Evolutionary conservation across 768 basidiomycete species (phyloP).

Genomic region (Lactarius hengduanensis): DNA sequence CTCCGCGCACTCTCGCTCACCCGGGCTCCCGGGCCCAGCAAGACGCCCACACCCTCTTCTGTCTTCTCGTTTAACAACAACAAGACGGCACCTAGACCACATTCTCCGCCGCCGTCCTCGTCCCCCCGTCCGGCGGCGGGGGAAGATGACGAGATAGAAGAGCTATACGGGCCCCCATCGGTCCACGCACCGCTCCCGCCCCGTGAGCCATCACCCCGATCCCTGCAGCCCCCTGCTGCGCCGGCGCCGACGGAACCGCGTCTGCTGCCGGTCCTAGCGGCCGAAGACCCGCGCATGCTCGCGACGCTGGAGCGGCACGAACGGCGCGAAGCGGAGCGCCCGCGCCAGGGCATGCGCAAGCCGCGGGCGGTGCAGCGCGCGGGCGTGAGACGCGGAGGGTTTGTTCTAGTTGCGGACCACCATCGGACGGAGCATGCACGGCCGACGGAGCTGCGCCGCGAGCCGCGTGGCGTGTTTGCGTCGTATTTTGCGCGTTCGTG

Average conservation of each 20-base stretch:
- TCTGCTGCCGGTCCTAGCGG: constrained; percentile 17
- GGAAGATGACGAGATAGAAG: constrained; percentile 20
- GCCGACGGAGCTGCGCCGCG: background rate
- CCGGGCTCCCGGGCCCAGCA: background rate
- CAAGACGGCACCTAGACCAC: background rate
- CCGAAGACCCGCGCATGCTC: constrained; percentile 17
- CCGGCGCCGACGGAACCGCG: background rate
- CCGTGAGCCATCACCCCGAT: background rate
- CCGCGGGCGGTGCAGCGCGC: constrained; percentile 15
- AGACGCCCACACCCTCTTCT: background rate
- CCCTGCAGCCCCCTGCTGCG: background rate
- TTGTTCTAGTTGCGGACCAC: constrained; percentile 15
- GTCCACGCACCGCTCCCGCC: background rate
- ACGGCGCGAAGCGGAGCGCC: constrained; percentile 17
- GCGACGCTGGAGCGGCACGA: constrained; percentile 19
- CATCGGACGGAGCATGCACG: background rate
- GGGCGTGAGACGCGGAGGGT: constrained; percentile 15
- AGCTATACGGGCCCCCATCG: constrained; percentile 13
- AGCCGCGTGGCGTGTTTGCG: constrained; percentile 8
- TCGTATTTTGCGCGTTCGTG: constrained; percentile 2
- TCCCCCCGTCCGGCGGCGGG: background rate
- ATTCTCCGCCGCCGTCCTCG: background rate
- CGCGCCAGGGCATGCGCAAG: constrained; percentile 14
- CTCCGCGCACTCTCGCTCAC: constrained; percentile 21
- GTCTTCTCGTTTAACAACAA: background rate